phyloP scores from a whole-genome alignment of 208 protist species.

The Wallacemonas collosoma region DNA sequence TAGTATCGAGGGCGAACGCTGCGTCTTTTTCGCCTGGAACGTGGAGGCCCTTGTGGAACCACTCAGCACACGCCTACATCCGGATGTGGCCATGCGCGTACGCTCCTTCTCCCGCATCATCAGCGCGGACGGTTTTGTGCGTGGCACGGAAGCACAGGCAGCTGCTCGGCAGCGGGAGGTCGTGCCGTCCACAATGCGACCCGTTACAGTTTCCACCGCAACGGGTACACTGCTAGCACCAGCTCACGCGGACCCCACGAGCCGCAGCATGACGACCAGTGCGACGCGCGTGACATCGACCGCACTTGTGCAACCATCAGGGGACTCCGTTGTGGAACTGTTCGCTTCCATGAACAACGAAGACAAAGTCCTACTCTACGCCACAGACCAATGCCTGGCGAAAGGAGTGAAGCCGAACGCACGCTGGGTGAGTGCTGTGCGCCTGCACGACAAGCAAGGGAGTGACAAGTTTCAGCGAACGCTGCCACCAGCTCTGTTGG shows the following conservation, averaged over 20 bases:
- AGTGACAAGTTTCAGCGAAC: not conserved
- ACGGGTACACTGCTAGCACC: not conserved
- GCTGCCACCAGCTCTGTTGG: not conserved
- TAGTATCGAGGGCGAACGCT: slow-evolving; percentile 6
- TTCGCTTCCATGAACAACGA: not conserved
- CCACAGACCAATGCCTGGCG: not conserved
- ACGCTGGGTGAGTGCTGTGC: not conserved
- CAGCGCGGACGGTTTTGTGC: slow-evolving; percentile 9
- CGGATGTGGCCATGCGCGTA: slow-evolving; percentile 1
- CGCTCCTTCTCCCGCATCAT: slow-evolving; percentile 16
- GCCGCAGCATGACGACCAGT: not conserved
- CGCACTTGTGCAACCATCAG: not conserved
- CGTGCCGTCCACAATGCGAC: not conserved
- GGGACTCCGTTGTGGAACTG: not conserved
- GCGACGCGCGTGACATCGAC: not conserved
- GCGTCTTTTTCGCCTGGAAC: slow-evolving; percentile 14
- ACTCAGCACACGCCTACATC: not conserved
- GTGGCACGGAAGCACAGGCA: not conserved
- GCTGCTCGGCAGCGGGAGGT: not conserved
- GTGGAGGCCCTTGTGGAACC: slow-evolving; percentile 1
- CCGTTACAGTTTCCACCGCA: not conserved
- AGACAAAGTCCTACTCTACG: not conserved
- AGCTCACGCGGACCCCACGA: not conserved
- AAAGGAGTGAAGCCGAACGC: not conserved
- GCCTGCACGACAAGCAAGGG: not conserved